phyloP scores from a whole-genome alignment of 2,329 filamentous ascomycete species.

The Penicillium sp. region DNA sequence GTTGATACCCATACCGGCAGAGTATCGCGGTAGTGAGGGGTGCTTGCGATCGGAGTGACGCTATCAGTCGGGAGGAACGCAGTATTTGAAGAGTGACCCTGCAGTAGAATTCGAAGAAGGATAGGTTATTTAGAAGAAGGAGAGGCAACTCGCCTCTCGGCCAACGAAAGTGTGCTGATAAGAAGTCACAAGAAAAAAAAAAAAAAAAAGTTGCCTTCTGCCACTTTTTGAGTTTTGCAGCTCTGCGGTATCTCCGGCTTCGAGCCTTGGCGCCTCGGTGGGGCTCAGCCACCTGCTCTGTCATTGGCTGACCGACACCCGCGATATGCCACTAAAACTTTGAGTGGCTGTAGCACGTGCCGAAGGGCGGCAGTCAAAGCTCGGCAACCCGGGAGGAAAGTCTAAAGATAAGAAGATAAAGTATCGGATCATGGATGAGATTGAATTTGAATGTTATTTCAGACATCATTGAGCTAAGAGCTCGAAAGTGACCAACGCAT shows the following conservation, averaged over 20 bases:
- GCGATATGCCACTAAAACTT: too few species aligned
- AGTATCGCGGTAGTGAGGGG: background rate
- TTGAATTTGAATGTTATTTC: too few species aligned
- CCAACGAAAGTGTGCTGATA: conserved; percentile 20
- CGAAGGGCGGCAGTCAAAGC: background rate
- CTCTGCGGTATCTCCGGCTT: background rate
- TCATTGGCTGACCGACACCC: background rate
- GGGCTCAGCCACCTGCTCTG: too few species aligned
- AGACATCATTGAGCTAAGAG: too few species aligned
- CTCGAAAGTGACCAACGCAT: too few species aligned
- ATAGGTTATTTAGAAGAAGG: background rate
- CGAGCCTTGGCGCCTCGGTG: conserved; percentile 11
- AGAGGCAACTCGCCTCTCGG: background rate
- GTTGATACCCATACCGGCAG: conserved; percentile 15
- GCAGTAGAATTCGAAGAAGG: conserved; percentile 9
- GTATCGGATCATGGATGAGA: too few species aligned
- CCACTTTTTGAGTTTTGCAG: conserved; percentile 9
- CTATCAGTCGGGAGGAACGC: conserved; percentile 10
- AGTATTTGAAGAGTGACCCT: conserved; percentile 12
- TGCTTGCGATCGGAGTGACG: conserved; percentile 3
- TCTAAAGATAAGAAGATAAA: background rate
- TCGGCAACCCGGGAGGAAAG: conserved; percentile 11
- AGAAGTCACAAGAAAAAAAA: conserved; percentile 9
- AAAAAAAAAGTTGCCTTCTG: conserved; percentile 15
- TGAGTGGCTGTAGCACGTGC: too few species aligned